Base-by-base conservation (phyloP, 2,329 filamentous ascomycete genomes). In the Fusarium tuaranense region DNA sequence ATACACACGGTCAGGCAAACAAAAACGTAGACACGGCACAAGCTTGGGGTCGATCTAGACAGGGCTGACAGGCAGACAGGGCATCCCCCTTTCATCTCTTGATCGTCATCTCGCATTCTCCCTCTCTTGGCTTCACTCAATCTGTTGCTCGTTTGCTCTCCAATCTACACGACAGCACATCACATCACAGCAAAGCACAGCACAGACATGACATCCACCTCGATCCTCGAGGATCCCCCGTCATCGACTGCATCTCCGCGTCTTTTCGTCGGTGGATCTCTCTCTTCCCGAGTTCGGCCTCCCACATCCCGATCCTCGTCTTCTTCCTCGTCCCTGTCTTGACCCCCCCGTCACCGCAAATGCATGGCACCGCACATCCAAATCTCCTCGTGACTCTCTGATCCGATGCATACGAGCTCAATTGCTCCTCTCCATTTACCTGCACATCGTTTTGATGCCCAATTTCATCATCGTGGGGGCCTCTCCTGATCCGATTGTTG, bases 201-300 rank as follows among this genome's bases (percentile, higher is more conserved):
- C 46, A 32, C 39, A 48, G 22, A 38, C 30, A 34, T 34, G 32
- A 34, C 32, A 34, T 34, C 32, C 18, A 13, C 18, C 30, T 44
- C 59, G 18, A 46, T 32, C 61, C 61, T 30, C 44, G 32, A 57
- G 36, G 25, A 34, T 34, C 22, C 36, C 36, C 61, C 48, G 25
- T 64, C 36, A 57, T 41, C 25, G 27, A 64, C 62, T 58, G 62
- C 62, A 64, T 64, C 62, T 64, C 22, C 25, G 44, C 32, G 61
- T 22, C 61, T 53, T 55, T 34, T 63, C 27, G 60, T n/a, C 34
- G 32, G 34, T 63, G 61, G 46, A 63, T 53, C 61, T 59, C 36
- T 63, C 60, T 53, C 22, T 20, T 30, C 61, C 46, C 44, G 46
- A 63, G 32, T 27, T 64, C 14, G 62, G 62, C 62, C 62, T 64